Evolutionary conservation across 192 early-diverging fungal genomes (phyloP).

Genomic region (Podila minutissima): DNA sequence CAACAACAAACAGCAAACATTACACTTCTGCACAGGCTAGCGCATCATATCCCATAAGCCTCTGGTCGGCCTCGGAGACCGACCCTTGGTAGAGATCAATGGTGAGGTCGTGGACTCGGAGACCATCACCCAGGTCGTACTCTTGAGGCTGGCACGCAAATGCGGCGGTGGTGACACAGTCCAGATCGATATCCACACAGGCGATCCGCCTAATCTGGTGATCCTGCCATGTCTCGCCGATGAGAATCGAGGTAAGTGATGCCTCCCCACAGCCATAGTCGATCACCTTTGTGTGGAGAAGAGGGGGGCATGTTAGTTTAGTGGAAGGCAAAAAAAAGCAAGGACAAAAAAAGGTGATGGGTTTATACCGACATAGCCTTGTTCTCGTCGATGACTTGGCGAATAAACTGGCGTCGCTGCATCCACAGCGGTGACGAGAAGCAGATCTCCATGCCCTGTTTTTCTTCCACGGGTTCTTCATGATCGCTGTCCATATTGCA

Average conservation of each 20-base stretch:
- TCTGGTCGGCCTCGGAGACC: constrained; percentile 57
- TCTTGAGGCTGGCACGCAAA: constrained; percentile 67
- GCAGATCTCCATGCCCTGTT: not conserved
- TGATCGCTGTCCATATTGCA: too few relatives aligned
- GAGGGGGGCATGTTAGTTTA: not conserved
- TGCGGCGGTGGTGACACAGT: constrained; percentile 54
- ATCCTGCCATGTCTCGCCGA: constrained; percentile 57
- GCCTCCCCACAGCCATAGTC: constrained; percentile 93
- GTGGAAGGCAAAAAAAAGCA: not conserved
- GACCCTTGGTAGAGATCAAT: constrained; percentile 77
- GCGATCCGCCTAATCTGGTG: constrained; percentile 65
- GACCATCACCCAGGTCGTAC: constrained; percentile 59
- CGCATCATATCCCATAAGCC: constrained; percentile 73
- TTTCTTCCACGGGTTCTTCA: not conserved
- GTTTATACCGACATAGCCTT: constrained; percentile 56
- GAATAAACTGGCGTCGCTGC: constrained; percentile 77
- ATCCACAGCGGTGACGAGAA: constrained; percentile 82
- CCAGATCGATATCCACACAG: constrained; percentile 76
- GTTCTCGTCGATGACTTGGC: constrained; percentile 59
- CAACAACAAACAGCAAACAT: not conserved
- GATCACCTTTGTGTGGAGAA: constrained; percentile 61
- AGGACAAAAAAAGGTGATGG: not conserved
- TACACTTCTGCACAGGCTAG: constrained; percentile 84
- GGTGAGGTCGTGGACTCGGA: constrained; percentile 68
- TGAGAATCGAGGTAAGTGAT: constrained; percentile 72